Conservation (phyloP, 345 rosid species). For the Euphorbia pulcherrima region DNA sequence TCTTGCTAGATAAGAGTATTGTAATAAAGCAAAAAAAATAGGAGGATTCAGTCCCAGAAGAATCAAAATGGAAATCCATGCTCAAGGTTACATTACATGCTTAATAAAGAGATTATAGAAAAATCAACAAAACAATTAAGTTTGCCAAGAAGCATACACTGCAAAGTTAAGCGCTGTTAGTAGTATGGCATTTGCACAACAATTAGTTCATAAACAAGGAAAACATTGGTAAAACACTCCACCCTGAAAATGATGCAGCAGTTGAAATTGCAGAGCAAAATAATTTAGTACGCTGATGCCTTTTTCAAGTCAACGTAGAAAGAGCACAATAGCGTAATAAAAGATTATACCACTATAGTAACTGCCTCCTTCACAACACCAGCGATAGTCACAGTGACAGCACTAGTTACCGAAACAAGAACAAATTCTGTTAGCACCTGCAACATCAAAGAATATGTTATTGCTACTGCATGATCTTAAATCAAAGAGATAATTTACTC, state of each 20-base stretch:
- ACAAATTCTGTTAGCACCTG: conserved; percentile 92
- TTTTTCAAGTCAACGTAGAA: neutral
- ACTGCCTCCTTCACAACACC: conserved; percentile 99
- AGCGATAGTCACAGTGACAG: conserved; percentile 95
- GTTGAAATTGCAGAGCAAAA: neutral
- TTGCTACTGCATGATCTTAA: conserved; percentile 4
- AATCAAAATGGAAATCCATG: neutral
- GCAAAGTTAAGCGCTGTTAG: neutral
- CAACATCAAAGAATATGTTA: conserved; percentile 19
- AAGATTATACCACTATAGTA: conserved; percentile 71
- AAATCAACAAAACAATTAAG: neutral
- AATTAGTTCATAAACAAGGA: neutral
- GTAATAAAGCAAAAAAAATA: neutral
- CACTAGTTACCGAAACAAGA: conserved; percentile 97
- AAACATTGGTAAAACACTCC: neutral
- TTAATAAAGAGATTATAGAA: neutral
- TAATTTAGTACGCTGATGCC: conserved; percentile 1
- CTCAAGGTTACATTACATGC: neutral
- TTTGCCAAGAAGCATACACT: neutral
- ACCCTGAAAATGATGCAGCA: neutral
- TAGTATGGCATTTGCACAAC: neutral
- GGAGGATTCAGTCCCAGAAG: neutral
- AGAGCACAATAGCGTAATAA: neutral
- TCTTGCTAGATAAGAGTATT: neutral
- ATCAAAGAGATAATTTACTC: conserved; percentile 6